phyloP scores from a whole-genome alignment of 176 grass and related monocot genomes.

The Sorghum bicolor region Sorghum_bicolor_NCBIv3 NC_012871.2:74474501-74475000 shows the following conservation, averaged over 20 bases:
- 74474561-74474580: constrained; percentile 44
- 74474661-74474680: too few relatives aligned
- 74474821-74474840: constrained; percentile 14
- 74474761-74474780: constrained; percentile 73
- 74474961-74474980: neutral
- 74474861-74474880: constrained; percentile 29
- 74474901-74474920: neutral
- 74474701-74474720: too few relatives aligned
- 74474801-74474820: neutral
- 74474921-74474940: too few relatives aligned
- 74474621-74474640: constrained; percentile 71
- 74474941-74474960: neutral
- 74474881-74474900: neutral
- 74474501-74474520: constrained; percentile 31
- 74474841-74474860: constrained; percentile 45
- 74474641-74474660: neutral
- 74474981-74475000: neutral
- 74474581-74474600: constrained; percentile 40
- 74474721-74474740: too few relatives aligned
- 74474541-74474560: constrained; percentile 62
- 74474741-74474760: constrained; percentile 38
- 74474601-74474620: constrained; percentile 26
- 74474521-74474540: constrained; percentile 42
- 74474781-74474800: constrained; percentile 55
- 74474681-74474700: too few relatives aligned